phyloP scores from a whole-genome alignment of 177 flowering plant genomes.

The Vitis hybrid region DNA sequence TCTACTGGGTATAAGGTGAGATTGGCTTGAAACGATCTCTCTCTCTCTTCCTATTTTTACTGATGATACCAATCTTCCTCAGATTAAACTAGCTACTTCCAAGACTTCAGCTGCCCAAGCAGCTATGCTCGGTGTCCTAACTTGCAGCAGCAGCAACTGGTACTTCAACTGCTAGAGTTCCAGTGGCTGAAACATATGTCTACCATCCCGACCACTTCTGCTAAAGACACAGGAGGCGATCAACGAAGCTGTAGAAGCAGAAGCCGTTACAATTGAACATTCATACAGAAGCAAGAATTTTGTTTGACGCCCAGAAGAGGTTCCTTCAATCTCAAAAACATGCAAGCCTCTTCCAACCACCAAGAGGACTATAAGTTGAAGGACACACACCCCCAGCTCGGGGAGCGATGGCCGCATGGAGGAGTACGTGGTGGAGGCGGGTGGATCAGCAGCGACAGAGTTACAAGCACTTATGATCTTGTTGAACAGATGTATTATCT shows the following conservation, averaged over 20 bases:
- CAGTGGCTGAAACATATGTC: too few species aligned
- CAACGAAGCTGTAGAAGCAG: slow-evolving; percentile 19
- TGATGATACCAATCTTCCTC: background rate
- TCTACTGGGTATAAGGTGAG: slow-evolving; percentile 27
- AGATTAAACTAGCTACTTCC: slow-evolving; percentile 2
- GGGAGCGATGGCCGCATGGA: slow-evolving; percentile 87
- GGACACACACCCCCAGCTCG: slow-evolving; percentile 80
- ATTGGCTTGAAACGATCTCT: slow-evolving; percentile 27
- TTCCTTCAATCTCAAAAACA: slow-evolving; percentile 23
- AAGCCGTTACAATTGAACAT: slow-evolving; percentile 19
- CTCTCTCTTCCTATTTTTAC: slow-evolving; percentile 2
- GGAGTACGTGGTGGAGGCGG: slow-evolving; percentile 63
- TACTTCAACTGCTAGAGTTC: too few species aligned
- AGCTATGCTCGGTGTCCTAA: too few species aligned
- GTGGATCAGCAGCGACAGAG: slow-evolving; percentile 64
- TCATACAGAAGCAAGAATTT: slow-evolving; percentile 16
- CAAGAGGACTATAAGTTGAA: slow-evolving; percentile 73
- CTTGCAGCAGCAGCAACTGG: too few species aligned
- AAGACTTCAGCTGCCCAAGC: slow-evolving; percentile 1
- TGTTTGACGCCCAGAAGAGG: slow-evolving; percentile 3
- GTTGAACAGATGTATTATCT: slow-evolving; percentile 87
- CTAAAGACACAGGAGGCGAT: slow-evolving; percentile 8
- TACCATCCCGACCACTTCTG: slow-evolving; percentile 2
- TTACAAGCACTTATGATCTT: slow-evolving; percentile 81
- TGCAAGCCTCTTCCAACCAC: slow-evolving; percentile 28